Conservation (phyloP, 768 basidiomycete species). For the Tricholoma flavovirens region DNA sequence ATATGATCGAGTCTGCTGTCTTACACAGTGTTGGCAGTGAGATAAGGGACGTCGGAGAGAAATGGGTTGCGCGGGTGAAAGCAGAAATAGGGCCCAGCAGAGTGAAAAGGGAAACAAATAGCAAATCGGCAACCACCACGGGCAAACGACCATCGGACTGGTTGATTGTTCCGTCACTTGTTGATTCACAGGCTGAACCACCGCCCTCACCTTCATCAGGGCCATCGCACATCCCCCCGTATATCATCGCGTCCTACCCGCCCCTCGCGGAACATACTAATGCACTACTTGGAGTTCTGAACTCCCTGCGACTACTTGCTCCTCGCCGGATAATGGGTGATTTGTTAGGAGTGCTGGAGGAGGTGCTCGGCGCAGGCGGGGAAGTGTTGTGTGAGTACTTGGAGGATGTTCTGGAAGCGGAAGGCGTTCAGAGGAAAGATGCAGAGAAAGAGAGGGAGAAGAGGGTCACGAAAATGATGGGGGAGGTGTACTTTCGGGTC, state of each 20-base stretch:
- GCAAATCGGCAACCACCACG: not conserved
- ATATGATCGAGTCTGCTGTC: slow-evolving; percentile 65
- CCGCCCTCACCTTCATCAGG: slow-evolving; percentile 22
- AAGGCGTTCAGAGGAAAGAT: not conserved
- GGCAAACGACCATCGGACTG: slow-evolving; percentile 40
- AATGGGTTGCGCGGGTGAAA: not conserved
- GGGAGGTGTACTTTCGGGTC: slow-evolving; percentile 52
- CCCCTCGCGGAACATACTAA: slow-evolving; percentile 74
- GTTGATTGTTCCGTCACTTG: slow-evolving; percentile 36
- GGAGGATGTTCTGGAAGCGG: slow-evolving; percentile 12
- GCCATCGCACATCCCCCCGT: slow-evolving; percentile 62
- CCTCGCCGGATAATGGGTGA: slow-evolving; percentile 53
- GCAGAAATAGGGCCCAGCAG: not conserved
- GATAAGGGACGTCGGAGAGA: slow-evolving; percentile 21
- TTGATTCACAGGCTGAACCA: slow-evolving; percentile 19
- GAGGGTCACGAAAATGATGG: slow-evolving; percentile 39
- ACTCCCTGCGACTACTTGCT: slow-evolving; percentile 76
- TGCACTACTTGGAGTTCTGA: slow-evolving; percentile 64
- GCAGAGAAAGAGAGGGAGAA: slow-evolving; percentile 17
- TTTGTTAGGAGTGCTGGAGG: slow-evolving; percentile 48
- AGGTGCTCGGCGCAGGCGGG: slow-evolving; percentile 41
- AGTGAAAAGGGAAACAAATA: slow-evolving; percentile 3
- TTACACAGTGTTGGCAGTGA: slow-evolving; percentile 48
- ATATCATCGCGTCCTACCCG: slow-evolving; percentile 65
- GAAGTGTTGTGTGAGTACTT: slow-evolving; percentile 43